Evolutionary conservation across 2,329 filamentous ascomycete genomes (phyloP), one percentile per base, ranked within the genome.

Genomic region (Dothidotthia symphoricarpi): DNA sequence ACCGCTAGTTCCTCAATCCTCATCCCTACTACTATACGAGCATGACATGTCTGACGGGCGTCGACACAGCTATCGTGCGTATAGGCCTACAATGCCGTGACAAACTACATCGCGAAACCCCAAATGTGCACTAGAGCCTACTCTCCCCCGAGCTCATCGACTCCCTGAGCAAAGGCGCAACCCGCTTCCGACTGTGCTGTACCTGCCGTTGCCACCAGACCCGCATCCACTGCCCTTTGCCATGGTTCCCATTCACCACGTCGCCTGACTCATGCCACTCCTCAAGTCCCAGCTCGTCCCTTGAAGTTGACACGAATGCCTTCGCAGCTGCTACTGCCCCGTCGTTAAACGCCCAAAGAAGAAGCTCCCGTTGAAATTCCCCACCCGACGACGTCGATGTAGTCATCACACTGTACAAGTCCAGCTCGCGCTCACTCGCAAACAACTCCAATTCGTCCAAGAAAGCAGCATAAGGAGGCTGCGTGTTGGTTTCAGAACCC

Each of bases 321-420:
- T 74, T 68, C 12, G 76, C 76, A 1, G 77, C 78, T 3, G 63
- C 53, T 0, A 69, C 68, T 0, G 75, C 82, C 3, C 62, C 60
- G 1, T 73, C 67, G 16, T 71, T 76, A 1, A 80, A 55, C 0
- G 76, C 82, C 78, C 83, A 85, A 0, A 90, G 67, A 5, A 91
- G 66, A 25, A 89, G 60, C 57, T 93, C 80, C 34, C 87, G 71
- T 47, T 72, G 70, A 45, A 89, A 87, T 12, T 69, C 57, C 0
- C 76, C 79, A 0, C 66, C 67, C 0, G 73, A 69, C 3, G 69
- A 61, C 15, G 75, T 71, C 14, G 73, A 80, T n/a, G 79, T 79
- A 1, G 86, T 88, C 82, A 90, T 86, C 38, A 90, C 69, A 8
- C 73, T 74, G 7, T 76, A 77, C 8, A 90, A 57, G 39, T 83